A percentile compares a stretch with the other conserved stretches of the same genome.
Evolutionary conservation across 129 eudicot genomes (phyloP).

Genomic region (Centella asiatica): DNA sequence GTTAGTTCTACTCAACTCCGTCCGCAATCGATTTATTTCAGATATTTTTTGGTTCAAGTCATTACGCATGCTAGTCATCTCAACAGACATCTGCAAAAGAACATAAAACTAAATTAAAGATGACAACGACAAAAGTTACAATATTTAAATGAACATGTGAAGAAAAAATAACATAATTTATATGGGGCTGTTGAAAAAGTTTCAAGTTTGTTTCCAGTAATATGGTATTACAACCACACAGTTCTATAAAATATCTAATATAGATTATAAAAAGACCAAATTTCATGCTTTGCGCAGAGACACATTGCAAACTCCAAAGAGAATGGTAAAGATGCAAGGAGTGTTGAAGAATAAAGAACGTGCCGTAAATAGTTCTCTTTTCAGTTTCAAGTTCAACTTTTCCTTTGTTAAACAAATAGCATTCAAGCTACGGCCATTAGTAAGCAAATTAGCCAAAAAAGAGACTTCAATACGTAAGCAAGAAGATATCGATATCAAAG

Average conservation of each 20-base stretch:
- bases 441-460: not conserved
- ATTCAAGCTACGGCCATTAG: no score
- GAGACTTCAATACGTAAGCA: not conserved
- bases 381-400: not conserved
- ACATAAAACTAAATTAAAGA: not conserved
- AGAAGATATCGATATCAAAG: no score
- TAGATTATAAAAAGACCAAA: no score
- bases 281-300: not conserved
- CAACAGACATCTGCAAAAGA: constrained; percentile 43
- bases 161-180: no score
- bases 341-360: not conserved
- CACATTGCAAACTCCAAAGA: not conserved
- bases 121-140: no score
- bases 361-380: not conserved
- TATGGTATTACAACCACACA: no score
- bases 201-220: no score
- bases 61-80: constrained; percentile 47
- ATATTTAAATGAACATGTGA: no score
- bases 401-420: not conserved
- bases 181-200: no score
- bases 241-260: no score
- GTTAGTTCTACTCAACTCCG: constrained; percentile 50
- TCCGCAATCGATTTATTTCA: constrained; percentile 59
- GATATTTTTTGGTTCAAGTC: constrained; percentile 55
- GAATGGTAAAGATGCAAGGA: not conserved